These are phyloP conservation scores for Nepenthes alata DNA, from an alignment of 179 eudicot genomes.

Conservation along the genomic window DNA sequence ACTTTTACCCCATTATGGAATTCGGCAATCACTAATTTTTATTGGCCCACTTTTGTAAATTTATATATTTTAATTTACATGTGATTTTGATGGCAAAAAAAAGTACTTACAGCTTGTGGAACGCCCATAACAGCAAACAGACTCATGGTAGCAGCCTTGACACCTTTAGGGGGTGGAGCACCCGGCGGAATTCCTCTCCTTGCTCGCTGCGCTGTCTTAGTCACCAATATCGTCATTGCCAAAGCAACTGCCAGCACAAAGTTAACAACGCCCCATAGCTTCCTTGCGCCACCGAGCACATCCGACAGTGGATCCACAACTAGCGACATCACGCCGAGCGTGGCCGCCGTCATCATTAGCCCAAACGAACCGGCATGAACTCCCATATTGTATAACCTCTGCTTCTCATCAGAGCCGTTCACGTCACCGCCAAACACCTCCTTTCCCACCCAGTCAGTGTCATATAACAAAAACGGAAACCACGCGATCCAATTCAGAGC, in stretches of 20 bases:
- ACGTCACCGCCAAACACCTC: constrained; percentile 36
- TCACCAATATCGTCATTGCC: constrained; percentile 24
- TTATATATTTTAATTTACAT: too few relatives aligned
- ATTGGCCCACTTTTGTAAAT: too few relatives aligned
- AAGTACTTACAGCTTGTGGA: constrained; percentile 28
- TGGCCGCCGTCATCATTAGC: constrained; percentile 25
- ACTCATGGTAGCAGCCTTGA: constrained; percentile 21
- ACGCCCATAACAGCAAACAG: constrained; percentile 29
- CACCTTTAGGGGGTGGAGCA: constrained; percentile 9
- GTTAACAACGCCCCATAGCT: constrained; percentile 28
- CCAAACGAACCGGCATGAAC: constrained; percentile 33
- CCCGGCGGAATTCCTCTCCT: constrained; percentile 2
- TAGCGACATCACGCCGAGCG: constrained; percentile 20
- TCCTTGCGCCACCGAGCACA: constrained; percentile 22
- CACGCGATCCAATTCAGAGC: constrained; percentile 30
- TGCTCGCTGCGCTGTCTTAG: constrained; percentile 21
- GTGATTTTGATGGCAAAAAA: not conserved
- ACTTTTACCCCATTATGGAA: too few relatives aligned
- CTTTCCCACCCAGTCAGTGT: constrained; percentile 38
- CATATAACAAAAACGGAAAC: constrained; percentile 29
- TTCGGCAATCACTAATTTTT: too few relatives aligned
- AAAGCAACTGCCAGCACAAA: constrained; percentile 24
- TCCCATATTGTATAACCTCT: constrained; percentile 17
- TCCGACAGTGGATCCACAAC: constrained; percentile 22
- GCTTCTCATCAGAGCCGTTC: constrained; percentile 4